Base-by-base conservation (phyloP, 169 alveolate species). In the Amoebophrya sp. region DNA sequence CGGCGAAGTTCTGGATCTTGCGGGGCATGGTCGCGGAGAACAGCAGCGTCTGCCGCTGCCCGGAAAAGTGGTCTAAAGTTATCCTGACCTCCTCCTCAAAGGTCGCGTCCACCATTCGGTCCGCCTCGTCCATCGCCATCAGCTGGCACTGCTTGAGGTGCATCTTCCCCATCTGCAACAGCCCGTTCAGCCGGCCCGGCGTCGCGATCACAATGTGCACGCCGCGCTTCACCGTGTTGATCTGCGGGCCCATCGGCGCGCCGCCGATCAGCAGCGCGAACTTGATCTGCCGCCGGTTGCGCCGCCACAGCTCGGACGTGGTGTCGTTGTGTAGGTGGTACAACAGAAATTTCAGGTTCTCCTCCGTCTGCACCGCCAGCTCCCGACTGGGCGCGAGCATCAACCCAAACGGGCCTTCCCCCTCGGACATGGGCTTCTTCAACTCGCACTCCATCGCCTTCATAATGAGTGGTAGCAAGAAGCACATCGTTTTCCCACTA, bases 81-180 rank as follows among this genome's bases (percentile, higher is more conserved):
- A 96, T 96, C 40, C 99, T 94, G 38, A 98, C 97, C 92, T 97
- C 99, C 90, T 97, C 98, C 94, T 98, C 99, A 92, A 99, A 99
- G 0, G 99, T 99, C 96, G 96, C 93, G 93, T 98, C 99, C 39
- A 98, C 95, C 97, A 98, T 94, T 89, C 97, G 94, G 95, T 99
- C 99, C 7, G 99, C 99, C 94, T 99, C 99, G 95, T 99, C 99
- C 83, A 99, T 94, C 38, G 98, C 98, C 92, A 98, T 95, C 92
- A 95, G 97, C 92, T 95, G 95, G 93, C 99, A 98, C 90, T 96
- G 97, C 90, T 95, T 95, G 93, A 99, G 94, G 25, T 96, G 94
- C 93, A 98, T 95, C 77, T 97, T 96, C 91, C 96, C 95, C 94
- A 95, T 95, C 93, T 95, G 96, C 91, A 99, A 95, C 96, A 98